Percentiles rank a stretch among this genome's conserved stretches.
phyloP scores from a whole-genome alignment of 495 filamentous ascomycete species.

The Tuber magnatum region DNA sequence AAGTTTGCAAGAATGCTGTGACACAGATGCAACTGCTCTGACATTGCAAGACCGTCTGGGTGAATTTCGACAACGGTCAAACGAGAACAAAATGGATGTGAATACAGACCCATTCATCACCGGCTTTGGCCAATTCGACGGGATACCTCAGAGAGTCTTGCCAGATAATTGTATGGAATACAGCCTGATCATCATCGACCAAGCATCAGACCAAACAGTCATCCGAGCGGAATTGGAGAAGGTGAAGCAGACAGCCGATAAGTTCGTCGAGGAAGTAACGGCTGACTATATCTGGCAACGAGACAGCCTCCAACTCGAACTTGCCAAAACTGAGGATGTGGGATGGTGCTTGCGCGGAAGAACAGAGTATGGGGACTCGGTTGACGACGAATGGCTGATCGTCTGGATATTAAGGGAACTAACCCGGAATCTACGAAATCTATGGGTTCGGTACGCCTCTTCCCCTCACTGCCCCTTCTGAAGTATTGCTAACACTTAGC shows the following conservation, averaged over 20 bases:
- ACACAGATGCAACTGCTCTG: background rate
- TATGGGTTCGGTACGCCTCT: constrained; percentile 52
- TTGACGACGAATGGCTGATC: constrained; percentile 96
- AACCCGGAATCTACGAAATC: constrained; percentile 60
- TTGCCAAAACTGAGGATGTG: constrained; percentile 55
- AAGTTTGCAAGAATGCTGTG: too few species aligned
- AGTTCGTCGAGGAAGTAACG: constrained; percentile 48
- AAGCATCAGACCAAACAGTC: constrained; percentile 47
- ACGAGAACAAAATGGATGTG: background rate
- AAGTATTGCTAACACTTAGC: background rate
- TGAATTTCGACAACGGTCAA: background rate
- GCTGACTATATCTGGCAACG: constrained; percentile 93
- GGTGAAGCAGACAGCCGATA: constrained; percentile 60
- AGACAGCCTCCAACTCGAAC: constrained; percentile 60
- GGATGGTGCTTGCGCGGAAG: constrained; percentile 20
- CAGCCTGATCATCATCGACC: constrained; percentile 63
- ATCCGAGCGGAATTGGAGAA: constrained; percentile 56
- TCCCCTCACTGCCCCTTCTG: background rate
- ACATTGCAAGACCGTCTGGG: background rate
- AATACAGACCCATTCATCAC: constrained; percentile 27
- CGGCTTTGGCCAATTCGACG: constrained; percentile 45
- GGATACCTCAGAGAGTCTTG: constrained; percentile 62
- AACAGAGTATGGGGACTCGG: constrained; percentile 74
- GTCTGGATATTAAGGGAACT: constrained; percentile 84
- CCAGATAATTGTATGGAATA: constrained; percentile 88